These are phyloP conservation scores for Starmerella potacharoeniae DNA, from an alignment of 805 yeast genomes.

Conservation along the genomic window DNA sequence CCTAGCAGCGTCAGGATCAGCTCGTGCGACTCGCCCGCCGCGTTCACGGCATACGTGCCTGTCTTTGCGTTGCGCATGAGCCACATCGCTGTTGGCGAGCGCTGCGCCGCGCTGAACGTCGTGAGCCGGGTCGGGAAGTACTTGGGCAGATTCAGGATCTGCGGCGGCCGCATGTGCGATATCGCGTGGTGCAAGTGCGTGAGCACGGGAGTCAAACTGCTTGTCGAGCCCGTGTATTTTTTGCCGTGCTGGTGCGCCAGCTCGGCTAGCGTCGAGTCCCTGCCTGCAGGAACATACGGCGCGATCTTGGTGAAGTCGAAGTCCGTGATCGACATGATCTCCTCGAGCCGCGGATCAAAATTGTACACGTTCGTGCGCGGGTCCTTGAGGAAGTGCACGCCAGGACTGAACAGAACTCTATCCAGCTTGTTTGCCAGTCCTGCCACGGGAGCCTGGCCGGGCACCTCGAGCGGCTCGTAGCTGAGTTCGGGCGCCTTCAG, in stretches of 20 bases:
- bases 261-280: constrained; percentile 43
- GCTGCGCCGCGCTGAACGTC: constrained; percentile 37
- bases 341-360: constrained; percentile 48
- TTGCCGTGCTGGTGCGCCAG: constrained; percentile 34
- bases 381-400: constrained; percentile 64
- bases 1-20: constrained; percentile 65
- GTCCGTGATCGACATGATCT: constrained; percentile 51
- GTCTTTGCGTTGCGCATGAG: constrained; percentile 37
- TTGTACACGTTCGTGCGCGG: constrained; percentile 64
- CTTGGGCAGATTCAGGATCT: constrained; percentile 36
- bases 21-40: constrained; percentile 55
- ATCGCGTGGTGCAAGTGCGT: constrained; percentile 64
- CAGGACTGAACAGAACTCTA: constrained; percentile 68
- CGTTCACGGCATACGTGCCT: constrained; percentile 50
- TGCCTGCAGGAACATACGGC: constrained; percentile 53
- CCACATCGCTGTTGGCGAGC: constrained; percentile 46
- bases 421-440: constrained; percentile 54
- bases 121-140: constrained; percentile 31
- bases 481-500: neutral
- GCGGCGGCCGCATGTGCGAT: constrained; percentile 49
- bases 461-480: constrained; percentile 17
- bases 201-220: constrained; percentile 70
- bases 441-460: constrained; percentile 37
- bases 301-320: constrained; percentile 51
- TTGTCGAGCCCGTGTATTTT: constrained; percentile 65